Conservation (phyloP, 2,329 filamentous ascomycete species). For the Alternaria arborescens region DNA sequence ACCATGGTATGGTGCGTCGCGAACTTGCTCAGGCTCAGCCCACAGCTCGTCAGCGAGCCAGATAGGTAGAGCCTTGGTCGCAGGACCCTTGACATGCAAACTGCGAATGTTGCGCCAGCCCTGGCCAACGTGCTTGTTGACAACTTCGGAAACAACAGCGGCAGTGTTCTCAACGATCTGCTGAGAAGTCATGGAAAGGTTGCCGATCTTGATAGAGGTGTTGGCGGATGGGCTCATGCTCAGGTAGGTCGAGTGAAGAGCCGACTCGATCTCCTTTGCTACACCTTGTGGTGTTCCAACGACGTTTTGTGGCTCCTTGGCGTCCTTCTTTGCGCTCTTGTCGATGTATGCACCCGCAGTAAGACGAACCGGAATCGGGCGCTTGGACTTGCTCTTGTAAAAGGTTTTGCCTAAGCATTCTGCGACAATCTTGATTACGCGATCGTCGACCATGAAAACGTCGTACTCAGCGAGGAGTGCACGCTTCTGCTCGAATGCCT, state of each 20-base stretch:
- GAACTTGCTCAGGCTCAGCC: constrained; percentile 77
- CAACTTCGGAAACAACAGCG: constrained; percentile 68
- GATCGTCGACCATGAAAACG: constrained; percentile 90
- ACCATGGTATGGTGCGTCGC: constrained; percentile 59
- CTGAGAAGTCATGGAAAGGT: constrained; percentile 75
- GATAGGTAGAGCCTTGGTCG: constrained; percentile 89
- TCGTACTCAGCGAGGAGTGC: constrained; percentile 88
- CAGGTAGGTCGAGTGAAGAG: constrained; percentile 79
- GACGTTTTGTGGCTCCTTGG: constrained; percentile 44
- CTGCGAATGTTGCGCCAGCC: constrained; percentile 87
- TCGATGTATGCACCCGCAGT: constrained; percentile 70
- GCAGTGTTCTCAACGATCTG: constrained; percentile 83
- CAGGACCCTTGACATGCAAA: constrained; percentile 89
- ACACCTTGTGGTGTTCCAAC: constrained; percentile 71
- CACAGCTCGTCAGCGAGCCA: constrained; percentile 94
- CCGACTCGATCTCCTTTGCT: constrained; percentile 81
- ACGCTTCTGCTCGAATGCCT: constrained; percentile 81
- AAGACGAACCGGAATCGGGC: constrained; percentile 84
- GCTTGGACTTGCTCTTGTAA: constrained; percentile 82
- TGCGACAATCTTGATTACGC: constrained; percentile 77
- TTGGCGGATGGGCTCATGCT: constrained; percentile 80
- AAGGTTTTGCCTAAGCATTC: constrained; percentile 88
- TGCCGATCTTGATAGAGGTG: constrained; percentile 81
- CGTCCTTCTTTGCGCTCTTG: constrained; percentile 54
- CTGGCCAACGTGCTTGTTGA: constrained; percentile 82